Base-by-base conservation (phyloP, 495 filamentous ascomycete genomes). In the Bacidia gigantensis region DNA sequence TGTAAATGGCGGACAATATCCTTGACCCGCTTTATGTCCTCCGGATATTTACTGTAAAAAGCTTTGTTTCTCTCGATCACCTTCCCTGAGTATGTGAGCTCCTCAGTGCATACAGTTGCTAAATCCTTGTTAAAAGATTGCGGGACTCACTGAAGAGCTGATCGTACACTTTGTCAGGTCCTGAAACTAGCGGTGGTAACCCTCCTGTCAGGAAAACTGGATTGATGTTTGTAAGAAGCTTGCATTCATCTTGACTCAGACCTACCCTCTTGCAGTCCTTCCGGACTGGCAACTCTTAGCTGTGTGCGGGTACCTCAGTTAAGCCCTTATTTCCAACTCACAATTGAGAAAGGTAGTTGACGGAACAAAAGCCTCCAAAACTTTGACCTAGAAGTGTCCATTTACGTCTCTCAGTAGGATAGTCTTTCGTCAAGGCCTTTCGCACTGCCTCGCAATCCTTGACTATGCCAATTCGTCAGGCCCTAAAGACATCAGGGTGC, bases 361-460 rank as follows among this genome's bases (percentile, higher is more conserved):
- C 70, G 3, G 72, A 70, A 53, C 84, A 89, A 66, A 95, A 95
- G 1, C 90, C 92, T 26, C 92, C 90, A 62, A 92, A 97, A 18
- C 83, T 88, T 67, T 96, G 90, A 11, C 92, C 92, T 45, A 93
- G 79, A 26, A 86, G 71, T 40, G 69, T 81, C 90, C 92, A 96
- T 67, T 84, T 84, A 59, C 79, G 76, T 60, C 85, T 79, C 14
- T 82, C 79, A 18, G 73, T 69, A 0, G 85, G 81, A 43, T 80
- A 85, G 18, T 83, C 78, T 2, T 71, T 66, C 0, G 83, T 89
- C 53, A 97, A 68, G 25, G 70, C 79, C 49, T 80, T 72, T 1
- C 90, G 76, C 20, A 97, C 78, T 10, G 89, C 87, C 59, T 97
- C 90, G 52, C 83, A 87, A 58, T 97, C 90, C 46, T 77, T 80